Conservation (phyloP, 2,329 filamentous ascomycete species). For the Aspergillus japonicus region DNA sequence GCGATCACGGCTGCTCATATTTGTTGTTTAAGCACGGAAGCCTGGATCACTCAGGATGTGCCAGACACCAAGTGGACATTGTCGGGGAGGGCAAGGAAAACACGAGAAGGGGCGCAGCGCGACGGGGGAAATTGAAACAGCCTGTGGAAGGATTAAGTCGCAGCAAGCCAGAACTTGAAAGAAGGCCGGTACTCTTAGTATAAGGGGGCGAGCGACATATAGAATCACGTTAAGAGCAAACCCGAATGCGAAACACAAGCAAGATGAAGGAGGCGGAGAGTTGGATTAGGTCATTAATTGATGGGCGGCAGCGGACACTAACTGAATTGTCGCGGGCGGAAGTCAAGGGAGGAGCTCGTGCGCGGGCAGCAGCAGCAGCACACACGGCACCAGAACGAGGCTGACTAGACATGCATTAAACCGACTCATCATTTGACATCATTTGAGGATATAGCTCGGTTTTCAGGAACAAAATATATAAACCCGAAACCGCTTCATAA, state of each 20-base stretch:
- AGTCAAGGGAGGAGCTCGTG: constrained; percentile 10
- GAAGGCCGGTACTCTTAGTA: background rate
- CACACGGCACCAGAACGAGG: background rate
- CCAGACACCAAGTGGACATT: constrained; percentile 34
- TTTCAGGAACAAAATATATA: background rate
- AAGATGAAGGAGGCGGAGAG: constrained; percentile 13
- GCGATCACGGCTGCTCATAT: constrained; percentile 41
- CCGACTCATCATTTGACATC: background rate
- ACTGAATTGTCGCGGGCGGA: constrained; percentile 20
- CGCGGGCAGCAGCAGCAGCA: background rate
- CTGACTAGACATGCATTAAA: background rate
- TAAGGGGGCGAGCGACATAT: constrained; percentile 2
- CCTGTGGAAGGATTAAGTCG: constrained; percentile 9
- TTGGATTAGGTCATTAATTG: constrained; percentile 29
- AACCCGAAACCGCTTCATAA: background rate
- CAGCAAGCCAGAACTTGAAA: constrained; percentile 7
- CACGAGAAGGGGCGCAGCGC: constrained; percentile 15
- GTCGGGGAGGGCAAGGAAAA: constrained; percentile 22
- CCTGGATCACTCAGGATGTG: constrained; percentile 27
- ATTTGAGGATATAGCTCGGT: too few relatives aligned
- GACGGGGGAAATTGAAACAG: constrained; percentile 4
- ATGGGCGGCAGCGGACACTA: constrained; percentile 22
- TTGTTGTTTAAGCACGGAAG: constrained; percentile 23
- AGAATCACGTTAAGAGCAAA: background rate
- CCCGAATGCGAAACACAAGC: background rate